phyloP scores from a whole-genome alignment of 257 asterid species.

The Lithospermum erythrorhizon region DNA sequence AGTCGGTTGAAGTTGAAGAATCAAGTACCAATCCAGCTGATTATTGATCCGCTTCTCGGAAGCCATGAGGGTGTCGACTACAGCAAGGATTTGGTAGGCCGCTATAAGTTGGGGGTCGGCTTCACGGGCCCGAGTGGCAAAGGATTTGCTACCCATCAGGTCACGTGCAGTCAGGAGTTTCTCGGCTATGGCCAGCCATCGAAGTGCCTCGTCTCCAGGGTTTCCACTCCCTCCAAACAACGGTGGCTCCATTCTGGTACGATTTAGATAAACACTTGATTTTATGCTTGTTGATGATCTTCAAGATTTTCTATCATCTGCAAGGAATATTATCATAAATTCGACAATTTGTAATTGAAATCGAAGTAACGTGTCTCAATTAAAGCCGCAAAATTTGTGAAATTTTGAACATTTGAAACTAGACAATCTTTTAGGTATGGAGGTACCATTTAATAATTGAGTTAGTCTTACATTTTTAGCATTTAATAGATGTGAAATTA shows the following conservation, averaged over 20 bases:
- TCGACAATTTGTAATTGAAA: no score
- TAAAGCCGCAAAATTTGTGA: no score
- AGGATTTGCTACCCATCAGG: constrained; percentile 68
- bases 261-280: no score
- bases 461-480: no score
- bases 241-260: constrained; percentile 57
- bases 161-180: constrained; percentile 73
- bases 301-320: no score
- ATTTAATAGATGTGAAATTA: no score
- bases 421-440: no score
- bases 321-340: no score
- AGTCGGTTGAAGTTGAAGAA: constrained; percentile 62
- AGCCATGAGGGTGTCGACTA: constrained; percentile 75
- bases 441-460: no score
- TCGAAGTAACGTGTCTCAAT: no score
- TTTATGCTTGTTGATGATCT: no score
- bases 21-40: constrained; percentile 63
- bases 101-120: constrained; percentile 68
- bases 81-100: constrained; percentile 81
- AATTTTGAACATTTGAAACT: no score
- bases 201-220: constrained; percentile 64
- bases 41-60: constrained; percentile 71
- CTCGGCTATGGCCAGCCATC: constrained; percentile 84
- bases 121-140: constrained; percentile 88
- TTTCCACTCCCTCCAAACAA: constrained; percentile 32